Percentiles rank a stretch among this genome's conserved stretches.
Evolutionary conservation across 371 early-diverging fungal species (phyloP).

Genomic region (Mycotypha africana): DNA sequence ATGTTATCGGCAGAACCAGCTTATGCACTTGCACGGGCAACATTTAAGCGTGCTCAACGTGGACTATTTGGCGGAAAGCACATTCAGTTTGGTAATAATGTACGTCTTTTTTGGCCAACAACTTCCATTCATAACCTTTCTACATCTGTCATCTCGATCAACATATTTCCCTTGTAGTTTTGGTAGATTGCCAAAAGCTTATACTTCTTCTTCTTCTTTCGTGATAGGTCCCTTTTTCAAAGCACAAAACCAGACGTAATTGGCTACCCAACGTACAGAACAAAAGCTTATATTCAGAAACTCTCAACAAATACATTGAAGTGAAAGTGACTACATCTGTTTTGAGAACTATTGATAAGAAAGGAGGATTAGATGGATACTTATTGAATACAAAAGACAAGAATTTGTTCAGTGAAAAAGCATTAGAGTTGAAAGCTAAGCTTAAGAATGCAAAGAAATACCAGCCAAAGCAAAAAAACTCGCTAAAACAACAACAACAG

Average conservation of each 20-base stretch:
- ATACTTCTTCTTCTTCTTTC: not conserved
- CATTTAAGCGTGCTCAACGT: constrained; percentile 56
- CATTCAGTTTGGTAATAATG: constrained; percentile 78
- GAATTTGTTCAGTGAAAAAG: constrained; percentile 54
- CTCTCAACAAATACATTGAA: constrained; percentile 50
- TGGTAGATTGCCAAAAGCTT: too few species aligned
- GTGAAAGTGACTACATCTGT: constrained; percentile 69
- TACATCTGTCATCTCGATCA: too few species aligned
- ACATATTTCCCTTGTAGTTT: too few species aligned
- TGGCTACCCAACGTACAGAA: constrained; percentile 82
- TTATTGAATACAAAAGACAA: constrained; percentile 66
- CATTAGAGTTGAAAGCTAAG: constrained; percentile 22
- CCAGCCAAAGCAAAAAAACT: constrained; percentile 1
- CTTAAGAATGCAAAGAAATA: too few species aligned
- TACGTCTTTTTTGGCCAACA: too few species aligned
- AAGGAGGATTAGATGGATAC: constrained; percentile 82
- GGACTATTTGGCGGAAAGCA: constrained; percentile 67
- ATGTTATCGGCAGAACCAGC: constrained; percentile 45
- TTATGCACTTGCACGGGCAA: constrained; percentile 50
- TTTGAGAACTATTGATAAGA: constrained; percentile 78
- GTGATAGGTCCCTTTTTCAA: constrained; percentile 60
- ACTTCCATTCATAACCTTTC: too few species aligned
- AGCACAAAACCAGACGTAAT: constrained; percentile 74
- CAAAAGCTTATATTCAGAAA: constrained; percentile 64
- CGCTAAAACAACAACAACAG: not conserved